Conservation (phyloP, 306 rosid species). For the Ormosia semicastrata region DNA sequence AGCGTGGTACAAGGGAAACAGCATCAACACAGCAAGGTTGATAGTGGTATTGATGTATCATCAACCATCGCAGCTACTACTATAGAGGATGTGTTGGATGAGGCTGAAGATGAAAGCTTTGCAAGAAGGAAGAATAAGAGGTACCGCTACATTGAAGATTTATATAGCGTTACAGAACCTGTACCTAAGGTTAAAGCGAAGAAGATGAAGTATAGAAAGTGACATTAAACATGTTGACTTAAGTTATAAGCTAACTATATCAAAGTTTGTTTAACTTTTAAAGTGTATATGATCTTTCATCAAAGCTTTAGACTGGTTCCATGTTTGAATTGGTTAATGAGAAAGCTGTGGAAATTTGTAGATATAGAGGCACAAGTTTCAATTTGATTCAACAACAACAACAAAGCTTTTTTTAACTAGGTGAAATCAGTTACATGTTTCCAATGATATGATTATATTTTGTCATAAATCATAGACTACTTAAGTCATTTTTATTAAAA, state of each 20-base stretch:
- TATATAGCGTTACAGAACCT: conserved; percentile 17
- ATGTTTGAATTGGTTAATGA: not conserved
- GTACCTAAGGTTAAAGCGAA: not conserved
- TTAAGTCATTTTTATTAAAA: not conserved
- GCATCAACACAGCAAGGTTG: not conserved
- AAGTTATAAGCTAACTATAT: conserved; percentile 5
- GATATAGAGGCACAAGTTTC: not conserved
- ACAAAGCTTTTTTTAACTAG: no score
- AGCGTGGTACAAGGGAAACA: conserved; percentile 33
- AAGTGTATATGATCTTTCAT: no score
- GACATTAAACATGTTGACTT: not conserved
- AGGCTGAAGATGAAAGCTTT: not conserved
- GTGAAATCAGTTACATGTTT: no score
- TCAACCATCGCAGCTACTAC: not conserved
- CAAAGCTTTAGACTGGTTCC: not conserved
- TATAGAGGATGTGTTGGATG: not conserved
- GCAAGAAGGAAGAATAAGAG: not conserved
- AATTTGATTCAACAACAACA: not conserved
- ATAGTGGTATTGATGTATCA: conserved; percentile 17
- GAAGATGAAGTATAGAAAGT: conserved; percentile 11
- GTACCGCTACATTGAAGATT: conserved; percentile 21
- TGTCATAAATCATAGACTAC: no score
- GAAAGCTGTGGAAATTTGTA: not conserved
- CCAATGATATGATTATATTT: no score
- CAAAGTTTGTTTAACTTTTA: not conserved